A percentile compares a stretch with the other conserved stretches of the same genome.
phyloP scores from a whole-genome alignment of 1,139 yeast genomes.

The Spencermartinsiella ligniputridi region DNA sequence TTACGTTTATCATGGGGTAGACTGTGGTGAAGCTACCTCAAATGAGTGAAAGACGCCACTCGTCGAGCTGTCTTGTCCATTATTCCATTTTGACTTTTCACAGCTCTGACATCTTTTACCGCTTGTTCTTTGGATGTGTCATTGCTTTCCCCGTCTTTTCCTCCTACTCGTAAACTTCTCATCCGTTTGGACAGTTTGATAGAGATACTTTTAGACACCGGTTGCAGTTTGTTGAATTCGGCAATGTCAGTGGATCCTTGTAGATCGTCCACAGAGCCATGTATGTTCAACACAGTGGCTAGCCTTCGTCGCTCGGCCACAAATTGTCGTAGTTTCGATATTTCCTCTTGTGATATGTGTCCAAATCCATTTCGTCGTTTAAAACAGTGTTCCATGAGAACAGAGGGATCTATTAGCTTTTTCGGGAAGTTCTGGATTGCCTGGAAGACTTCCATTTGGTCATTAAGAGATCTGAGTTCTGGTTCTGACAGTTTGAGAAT shows the following conservation, averaged over 20 bases:
- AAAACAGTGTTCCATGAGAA: slow-evolving; percentile 67
- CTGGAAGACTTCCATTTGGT: slow-evolving; percentile 85
- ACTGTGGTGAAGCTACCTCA: too few relatives aligned
- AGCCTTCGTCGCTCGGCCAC: slow-evolving; percentile 47
- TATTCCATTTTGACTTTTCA: not conserved
- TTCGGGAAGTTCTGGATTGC: slow-evolving; percentile 81
- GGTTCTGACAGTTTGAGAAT: slow-evolving; percentile 78
- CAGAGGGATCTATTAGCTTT: slow-evolving; percentile 62
- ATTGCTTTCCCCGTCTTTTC: not conserved
- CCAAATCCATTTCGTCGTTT: slow-evolving; percentile 72
- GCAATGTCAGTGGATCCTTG: slow-evolving; percentile 18
- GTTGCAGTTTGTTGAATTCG: slow-evolving; percentile 19
- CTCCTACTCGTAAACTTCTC: slow-evolving; percentile 13
- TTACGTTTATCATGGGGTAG: not conserved
- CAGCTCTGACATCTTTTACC: not conserved
- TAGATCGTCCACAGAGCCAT: slow-evolving; percentile 3
- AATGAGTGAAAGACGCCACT: slow-evolving; percentile 1
- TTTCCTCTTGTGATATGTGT: slow-evolving; percentile 74
- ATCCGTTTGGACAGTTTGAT: slow-evolving; percentile 15
- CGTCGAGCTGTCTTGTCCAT: slow-evolving; percentile 1
- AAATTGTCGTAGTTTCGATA: slow-evolving; percentile 68
- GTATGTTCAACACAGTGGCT: not conserved
- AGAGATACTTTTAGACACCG: slow-evolving; percentile 11
- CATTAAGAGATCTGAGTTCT: slow-evolving; percentile 43
- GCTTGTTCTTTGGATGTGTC: not conserved